Percentiles rank a stretch among this genome's conserved stretches.
Conservation (phyloP, 352 stramenopile genomes). For the Plasmopara viticola region DNA sequence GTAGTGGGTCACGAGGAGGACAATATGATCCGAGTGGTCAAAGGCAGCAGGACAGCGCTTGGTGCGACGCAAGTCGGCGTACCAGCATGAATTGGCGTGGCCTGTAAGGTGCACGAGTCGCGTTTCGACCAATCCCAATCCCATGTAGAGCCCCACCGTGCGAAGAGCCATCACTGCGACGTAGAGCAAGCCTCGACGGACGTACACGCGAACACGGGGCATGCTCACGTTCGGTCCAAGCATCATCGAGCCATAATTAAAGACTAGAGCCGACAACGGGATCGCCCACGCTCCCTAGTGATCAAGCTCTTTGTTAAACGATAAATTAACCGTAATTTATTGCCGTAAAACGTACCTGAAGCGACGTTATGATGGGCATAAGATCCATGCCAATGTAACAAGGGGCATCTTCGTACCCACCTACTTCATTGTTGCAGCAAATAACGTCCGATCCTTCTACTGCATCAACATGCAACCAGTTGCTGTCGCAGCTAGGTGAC, state of each 20-base stretch:
- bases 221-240: slow-evolving; percentile 43
- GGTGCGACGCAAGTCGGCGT: slow-evolving; percentile 44
- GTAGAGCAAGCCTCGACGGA: slow-evolving; percentile 56
- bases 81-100: slow-evolving; percentile 44
- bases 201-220: slow-evolving; percentile 41
- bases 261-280: slow-evolving; percentile 45
- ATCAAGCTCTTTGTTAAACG: background rate
- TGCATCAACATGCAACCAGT: slow-evolving; percentile 50
- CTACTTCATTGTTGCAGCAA: slow-evolving; percentile 43
- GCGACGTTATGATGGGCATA: slow-evolving; percentile 37
- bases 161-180: slow-evolving; percentile 52
- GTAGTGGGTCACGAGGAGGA: slow-evolving; percentile 70
- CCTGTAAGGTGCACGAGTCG: slow-evolving; percentile 31
- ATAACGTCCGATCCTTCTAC: slow-evolving; percentile 31
- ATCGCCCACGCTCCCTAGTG: slow-evolving; percentile 56
- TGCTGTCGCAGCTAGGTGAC: slow-evolving; percentile 45
- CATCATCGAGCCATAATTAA: slow-evolving; percentile 71
- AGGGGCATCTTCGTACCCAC: slow-evolving; percentile 23
- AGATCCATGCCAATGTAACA: slow-evolving; percentile 70
- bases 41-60: slow-evolving; percentile 47
- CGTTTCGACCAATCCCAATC: slow-evolving; percentile 48
- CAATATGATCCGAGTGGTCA: slow-evolving; percentile 76
- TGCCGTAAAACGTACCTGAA: slow-evolving; percentile 21
- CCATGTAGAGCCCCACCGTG: slow-evolving; percentile 62
- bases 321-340: background rate